Evolutionary conservation across 371 early-diverging fungal genomes (phyloP), one percentile per base, ranked within the genome.

Genomic region (Cladochytrium tenue): DNA sequence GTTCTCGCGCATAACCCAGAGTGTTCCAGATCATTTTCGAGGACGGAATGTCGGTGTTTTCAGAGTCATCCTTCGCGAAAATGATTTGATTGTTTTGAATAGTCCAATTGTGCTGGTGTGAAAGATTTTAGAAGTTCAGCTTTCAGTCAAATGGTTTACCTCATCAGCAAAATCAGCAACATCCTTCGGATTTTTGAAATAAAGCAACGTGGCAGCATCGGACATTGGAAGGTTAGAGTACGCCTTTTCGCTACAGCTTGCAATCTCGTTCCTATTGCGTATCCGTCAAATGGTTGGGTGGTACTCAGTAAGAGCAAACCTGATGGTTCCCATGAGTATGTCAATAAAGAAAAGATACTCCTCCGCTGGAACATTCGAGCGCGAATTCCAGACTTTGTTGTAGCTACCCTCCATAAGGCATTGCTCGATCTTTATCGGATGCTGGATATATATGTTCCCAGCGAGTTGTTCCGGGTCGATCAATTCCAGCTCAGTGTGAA

Each of bases 371-470:
- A 94, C 94, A 55, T 90, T 88, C 31, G 82, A 80, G 74, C 94
- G 83, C 63, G 92, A 86, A 70, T 91, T 90, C 95, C 94, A 93
- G 53, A 97, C 95, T 67, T 93, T 91, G 79, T 94, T 95, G 79
- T 96, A 96, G 68, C 91, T 90, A 27, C 98, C 97, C 75, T 96
- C 98, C 96, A 96, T 96, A 73, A 97, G 80, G 60, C 89, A 92
- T 58, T 78, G 78, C 72, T 79, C 81, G 65, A 97, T 80, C 75
- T 92, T 88, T 60, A 96, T 85, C 4, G 98, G 93, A 73, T 95
- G 93, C 64, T 88, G 88, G 68, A 97, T 93, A 71, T 88, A 93
- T 31, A 85, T 76, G 75, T 95, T 94, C 50, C 32, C 61, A 32
- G 80, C 76, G 33, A 93, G 80, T 73, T 90, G 89, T 31, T 89